A percentile compares a stretch with the other conserved stretches of the same genome.
Evolutionary conservation across 2,329 filamentous ascomycete genomes (phyloP).

Genomic region (Herpomyces periplanetae): DNA sequence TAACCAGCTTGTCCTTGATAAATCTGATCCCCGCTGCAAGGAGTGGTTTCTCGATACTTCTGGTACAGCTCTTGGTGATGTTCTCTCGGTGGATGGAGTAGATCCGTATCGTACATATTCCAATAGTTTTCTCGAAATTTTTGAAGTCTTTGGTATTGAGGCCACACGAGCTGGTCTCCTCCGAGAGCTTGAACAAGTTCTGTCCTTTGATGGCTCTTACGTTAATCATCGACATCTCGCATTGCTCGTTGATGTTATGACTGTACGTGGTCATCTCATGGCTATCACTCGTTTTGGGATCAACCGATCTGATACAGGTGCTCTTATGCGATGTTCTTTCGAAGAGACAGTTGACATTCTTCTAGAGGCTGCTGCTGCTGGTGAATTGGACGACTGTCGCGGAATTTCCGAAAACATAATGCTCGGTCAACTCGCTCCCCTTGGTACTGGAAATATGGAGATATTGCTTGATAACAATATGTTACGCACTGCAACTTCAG

Average conservation of each 20-base stretch:
- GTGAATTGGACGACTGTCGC: conserved; percentile 83
- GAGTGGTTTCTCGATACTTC: conserved; percentile 92
- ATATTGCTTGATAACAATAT: conserved; percentile 73
- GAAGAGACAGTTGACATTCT: conserved; percentile 97
- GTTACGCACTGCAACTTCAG: conserved; percentile 71
- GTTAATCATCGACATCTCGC: conserved; percentile 95
- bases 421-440: conserved; percentile 78
- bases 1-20: conserved; percentile 31
- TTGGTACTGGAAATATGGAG: conserved; percentile 86
- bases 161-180: conserved; percentile 56
- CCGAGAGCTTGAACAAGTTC: conserved; percentile 52
- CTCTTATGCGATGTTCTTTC: conserved; percentile 95
- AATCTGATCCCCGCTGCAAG: conserved; percentile 30
- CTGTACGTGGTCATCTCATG: conserved; percentile 63
- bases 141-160: conserved; percentile 83
- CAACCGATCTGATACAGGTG: conserved; percentile 86
- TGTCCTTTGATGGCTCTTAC: conserved; percentile 95
- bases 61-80: conserved; percentile 47
- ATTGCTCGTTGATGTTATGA: conserved; percentile 88
- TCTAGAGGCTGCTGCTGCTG: conserved; percentile 65
- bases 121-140: conserved; percentile 78
- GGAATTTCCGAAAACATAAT: conserved; percentile 98
- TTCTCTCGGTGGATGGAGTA: conserved; percentile 54
- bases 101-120: conserved; percentile 55
- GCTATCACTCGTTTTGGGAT: conserved; percentile 94